phyloP scores from a whole-genome alignment of 2,329 filamentous ascomycete species.

The Neoascochyta sp. region DNA sequence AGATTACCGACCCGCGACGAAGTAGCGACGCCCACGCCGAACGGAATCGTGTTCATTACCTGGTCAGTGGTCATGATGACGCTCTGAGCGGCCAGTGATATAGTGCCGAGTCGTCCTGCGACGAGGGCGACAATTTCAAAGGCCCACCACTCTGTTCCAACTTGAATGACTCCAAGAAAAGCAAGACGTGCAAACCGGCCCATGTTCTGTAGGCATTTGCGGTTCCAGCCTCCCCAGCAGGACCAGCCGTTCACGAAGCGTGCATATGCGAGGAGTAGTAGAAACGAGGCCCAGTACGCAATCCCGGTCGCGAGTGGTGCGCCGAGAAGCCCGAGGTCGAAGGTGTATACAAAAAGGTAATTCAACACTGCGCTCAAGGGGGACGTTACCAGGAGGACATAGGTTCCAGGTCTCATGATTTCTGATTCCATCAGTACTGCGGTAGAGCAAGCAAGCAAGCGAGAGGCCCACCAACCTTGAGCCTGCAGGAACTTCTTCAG shows the following conservation, averaged over 20 bases:
- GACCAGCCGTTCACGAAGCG: slow-evolving; percentile 66
- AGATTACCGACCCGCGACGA: slow-evolving; percentile 76
- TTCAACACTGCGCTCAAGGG: slow-evolving; percentile 58
- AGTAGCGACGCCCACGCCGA: slow-evolving; percentile 78
- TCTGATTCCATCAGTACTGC: slow-evolving; percentile 38
- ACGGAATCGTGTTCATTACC: slow-evolving; percentile 79
- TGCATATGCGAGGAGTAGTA: slow-evolving; percentile 70
- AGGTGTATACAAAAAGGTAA: slow-evolving; percentile 68
- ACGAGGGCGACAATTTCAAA: slow-evolving; percentile 87
- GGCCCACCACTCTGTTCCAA: slow-evolving; percentile 92
- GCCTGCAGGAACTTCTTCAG: slow-evolving; percentile 62
- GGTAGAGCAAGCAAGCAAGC: too few relatives aligned
- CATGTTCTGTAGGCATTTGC: slow-evolving; percentile 62
- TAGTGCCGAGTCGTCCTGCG: slow-evolving; percentile 73
- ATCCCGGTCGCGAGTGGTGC: slow-evolving; percentile 79
- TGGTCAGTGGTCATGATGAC: slow-evolving; percentile 90
- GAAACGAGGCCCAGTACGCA: slow-evolving; percentile 80
- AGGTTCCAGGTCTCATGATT: slow-evolving; percentile 63
- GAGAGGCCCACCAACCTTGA: slow-evolving; percentile 45
- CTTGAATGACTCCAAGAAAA: slow-evolving; percentile 71
- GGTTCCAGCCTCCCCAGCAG: slow-evolving; percentile 75
- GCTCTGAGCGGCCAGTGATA: slow-evolving; percentile 75
- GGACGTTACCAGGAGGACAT: slow-evolving; percentile 59
- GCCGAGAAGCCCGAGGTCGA: slow-evolving; percentile 69
- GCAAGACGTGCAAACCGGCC: slow-evolving; percentile 71